Conservation (phyloP, 257 asterid species). For the Henckelia pumila region DNA sequence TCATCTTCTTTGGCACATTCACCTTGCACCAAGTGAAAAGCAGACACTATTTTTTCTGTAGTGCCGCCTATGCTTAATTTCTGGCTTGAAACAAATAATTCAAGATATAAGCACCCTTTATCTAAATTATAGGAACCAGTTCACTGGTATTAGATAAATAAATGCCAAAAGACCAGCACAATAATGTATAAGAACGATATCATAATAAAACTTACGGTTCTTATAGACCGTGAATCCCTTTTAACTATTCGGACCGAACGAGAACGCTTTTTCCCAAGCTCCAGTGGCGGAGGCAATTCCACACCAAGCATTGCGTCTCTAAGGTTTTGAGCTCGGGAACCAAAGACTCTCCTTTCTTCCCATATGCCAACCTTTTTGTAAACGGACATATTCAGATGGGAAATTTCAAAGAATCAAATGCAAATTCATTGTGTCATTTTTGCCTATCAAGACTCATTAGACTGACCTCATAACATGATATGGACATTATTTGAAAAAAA, state of each 20-base stretch:
- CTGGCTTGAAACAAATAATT: conserved; percentile 43
- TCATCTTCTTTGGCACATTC: conserved; percentile 69
- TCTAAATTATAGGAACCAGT: conserved; percentile 2
- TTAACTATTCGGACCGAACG: conserved; percentile 74
- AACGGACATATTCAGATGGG: conserved; percentile 16
- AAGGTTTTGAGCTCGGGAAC: conserved; percentile 64
- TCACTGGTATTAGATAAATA: conserved; percentile 16
- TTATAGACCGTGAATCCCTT: conserved; percentile 81
- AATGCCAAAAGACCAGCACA: conserved; percentile 1
- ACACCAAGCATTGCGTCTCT: conserved; percentile 79
- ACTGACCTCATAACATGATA: conserved; percentile 9
- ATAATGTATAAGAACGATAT: conserved; percentile 14
- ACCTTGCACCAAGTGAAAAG: conserved; percentile 61
- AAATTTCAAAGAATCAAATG: conserved; percentile 20
- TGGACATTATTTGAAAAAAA: background rate
- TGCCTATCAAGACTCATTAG: conserved; percentile 19
- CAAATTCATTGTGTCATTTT: conserved; percentile 11
- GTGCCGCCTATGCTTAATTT: conserved; percentile 82
- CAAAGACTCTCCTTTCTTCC: conserved; percentile 93
- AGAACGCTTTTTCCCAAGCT: conserved; percentile 67
- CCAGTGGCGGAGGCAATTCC: conserved; percentile 71
- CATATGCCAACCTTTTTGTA: conserved; percentile 68
- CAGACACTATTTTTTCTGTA: conserved; percentile 84
- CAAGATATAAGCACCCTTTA: conserved; percentile 14
- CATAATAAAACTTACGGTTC: conserved; percentile 49